Evolutionary conservation across 352 stramenopile genomes (phyloP).

Genomic region (Pythium phragmitis): DNA sequence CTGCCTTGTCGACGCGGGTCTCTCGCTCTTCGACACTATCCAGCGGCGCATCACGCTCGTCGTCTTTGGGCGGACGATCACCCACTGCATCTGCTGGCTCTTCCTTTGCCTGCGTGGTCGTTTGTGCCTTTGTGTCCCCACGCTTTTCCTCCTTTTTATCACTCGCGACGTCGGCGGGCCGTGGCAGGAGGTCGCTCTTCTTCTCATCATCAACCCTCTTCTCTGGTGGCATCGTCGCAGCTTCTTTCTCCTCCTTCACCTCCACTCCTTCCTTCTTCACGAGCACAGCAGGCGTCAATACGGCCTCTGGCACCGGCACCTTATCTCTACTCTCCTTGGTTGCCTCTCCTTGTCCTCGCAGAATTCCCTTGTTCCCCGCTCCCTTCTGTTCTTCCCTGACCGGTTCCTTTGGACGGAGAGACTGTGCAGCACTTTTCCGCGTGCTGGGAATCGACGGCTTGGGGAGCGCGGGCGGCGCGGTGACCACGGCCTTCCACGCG

Average conservation of each 20-base stretch:
- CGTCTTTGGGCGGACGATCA: neutral
- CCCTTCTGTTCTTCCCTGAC: neutral
- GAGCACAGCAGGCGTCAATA: neutral
- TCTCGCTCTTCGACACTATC: constrained; percentile 12
- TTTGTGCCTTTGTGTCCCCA: neutral
- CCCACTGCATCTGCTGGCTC: neutral
- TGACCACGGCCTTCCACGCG: constrained; percentile 3
- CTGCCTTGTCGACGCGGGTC: neutral
- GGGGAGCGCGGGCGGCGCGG: neutral
- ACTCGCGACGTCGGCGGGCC: neutral
- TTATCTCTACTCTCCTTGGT: neutral
- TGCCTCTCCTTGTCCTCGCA: constrained; percentile 4
- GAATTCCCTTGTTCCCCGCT: constrained; percentile 5
- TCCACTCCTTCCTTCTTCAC: constrained; percentile 4
- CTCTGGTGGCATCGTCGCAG: neutral
- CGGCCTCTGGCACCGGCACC: neutral
- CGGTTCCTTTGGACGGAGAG: neutral
- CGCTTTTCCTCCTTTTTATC: neutral
- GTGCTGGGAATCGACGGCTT: neutral
- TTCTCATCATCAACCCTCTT: neutral
- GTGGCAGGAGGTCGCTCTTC: neutral
- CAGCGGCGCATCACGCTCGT: constrained; percentile 12
- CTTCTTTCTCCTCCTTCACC: neutral
- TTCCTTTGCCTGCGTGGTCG: neutral
- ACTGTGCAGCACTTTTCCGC: too few relatives aligned